Evolutionary conservation across 2,329 filamentous ascomycete genomes (phyloP), one percentile per base, ranked within the genome.

Genomic region (Alternaria arborescens): DNA sequence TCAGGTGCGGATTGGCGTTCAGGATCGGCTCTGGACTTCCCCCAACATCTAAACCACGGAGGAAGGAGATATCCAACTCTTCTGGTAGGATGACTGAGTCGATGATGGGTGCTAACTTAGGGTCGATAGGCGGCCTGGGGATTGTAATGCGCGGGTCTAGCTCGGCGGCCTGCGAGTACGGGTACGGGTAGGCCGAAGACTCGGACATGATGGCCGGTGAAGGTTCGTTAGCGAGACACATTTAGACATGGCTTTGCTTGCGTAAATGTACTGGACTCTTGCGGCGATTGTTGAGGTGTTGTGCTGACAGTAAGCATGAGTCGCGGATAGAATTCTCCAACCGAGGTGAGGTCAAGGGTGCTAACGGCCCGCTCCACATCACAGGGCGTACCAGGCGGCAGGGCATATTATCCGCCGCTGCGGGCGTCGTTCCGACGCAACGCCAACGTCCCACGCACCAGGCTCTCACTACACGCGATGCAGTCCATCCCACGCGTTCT

Each of bases 1-100:
- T 47, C 81, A 81, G 64, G 87, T 86, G 74, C 0, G 82, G 82
- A 0, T 85, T 84, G 10, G 82, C 82, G 1, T 86, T 87, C 5
- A 92, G 80, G 63, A 89, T 84, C 70, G 89, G 46, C 14, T 55
- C 51, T 12, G 52, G 40, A 5, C 14, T 52, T 14, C 40, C 55
- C 5, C 32, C n/a, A 14, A 58, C 28, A n/a, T 58, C 44, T 18
- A 57, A 24, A 5, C 61, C 38, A 18, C 61, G 64, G 16, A 68
- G 42, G 2, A 68, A 59, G 18, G 36, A n/a, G 24, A 65, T 12
- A 22, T 67, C 47, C 4, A 68, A 38, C 34, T 64, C 58, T 38
- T 65, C 64, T 5, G 55, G 63, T 12, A 64, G 26, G 14, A 46
- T 16, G 5, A 46, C 38, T 6, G 64, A 38, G 22, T 61, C 61